Evolutionary conservation across 2,329 filamentous ascomycete species (phyloP).

Genomic region (Bipolaris sorokiniana): DNA sequence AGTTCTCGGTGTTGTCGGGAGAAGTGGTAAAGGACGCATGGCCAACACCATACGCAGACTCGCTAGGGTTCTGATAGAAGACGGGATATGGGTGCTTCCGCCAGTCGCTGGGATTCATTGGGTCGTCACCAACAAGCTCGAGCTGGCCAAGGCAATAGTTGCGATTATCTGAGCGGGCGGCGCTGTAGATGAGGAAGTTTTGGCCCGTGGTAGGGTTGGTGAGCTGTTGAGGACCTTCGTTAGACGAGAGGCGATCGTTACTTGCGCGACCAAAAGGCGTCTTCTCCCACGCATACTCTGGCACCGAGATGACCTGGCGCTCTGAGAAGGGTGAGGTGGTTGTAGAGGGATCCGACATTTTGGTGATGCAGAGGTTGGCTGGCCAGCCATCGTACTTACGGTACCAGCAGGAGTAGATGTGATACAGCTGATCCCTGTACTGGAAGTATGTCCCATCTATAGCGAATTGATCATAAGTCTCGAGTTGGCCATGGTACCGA

Average conservation of each 20-base stretch:
- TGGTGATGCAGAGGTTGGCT: constrained; percentile 60
- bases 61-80: constrained; percentile 57
- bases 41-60: constrained; percentile 56
- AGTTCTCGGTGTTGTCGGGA: constrained; percentile 56
- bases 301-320: constrained; percentile 55
- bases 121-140: constrained; percentile 57
- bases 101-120: constrained; percentile 58
- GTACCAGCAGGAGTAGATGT: constrained; percentile 52
- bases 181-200: constrained; percentile 58
- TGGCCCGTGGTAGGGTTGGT: constrained; percentile 56
- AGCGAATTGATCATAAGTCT: constrained; percentile 61
- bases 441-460: constrained; percentile 62
- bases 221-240: constrained; percentile 60
- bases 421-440: constrained; percentile 47
- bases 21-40: constrained; percentile 59
- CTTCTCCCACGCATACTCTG: constrained; percentile 59
- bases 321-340: constrained; percentile 55
- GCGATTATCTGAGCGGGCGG: constrained; percentile 58
- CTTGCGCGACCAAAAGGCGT: constrained; percentile 57
- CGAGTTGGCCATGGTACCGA: constrained; percentile 54
- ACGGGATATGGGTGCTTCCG: constrained; percentile 54
- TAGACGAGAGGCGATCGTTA: constrained; percentile 56
- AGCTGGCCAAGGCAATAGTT: constrained; percentile 61
- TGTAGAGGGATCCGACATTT: constrained; percentile 57
- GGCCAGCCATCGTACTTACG: constrained; percentile 58